A percentile compares a stretch with the other conserved stretches of the same genome.
These are phyloP conservation scores for Trichoderma koningiopsis DNA, from an alignment of 2,329 filamentous ascomycete species.

Conservation along the genomic window DNA sequence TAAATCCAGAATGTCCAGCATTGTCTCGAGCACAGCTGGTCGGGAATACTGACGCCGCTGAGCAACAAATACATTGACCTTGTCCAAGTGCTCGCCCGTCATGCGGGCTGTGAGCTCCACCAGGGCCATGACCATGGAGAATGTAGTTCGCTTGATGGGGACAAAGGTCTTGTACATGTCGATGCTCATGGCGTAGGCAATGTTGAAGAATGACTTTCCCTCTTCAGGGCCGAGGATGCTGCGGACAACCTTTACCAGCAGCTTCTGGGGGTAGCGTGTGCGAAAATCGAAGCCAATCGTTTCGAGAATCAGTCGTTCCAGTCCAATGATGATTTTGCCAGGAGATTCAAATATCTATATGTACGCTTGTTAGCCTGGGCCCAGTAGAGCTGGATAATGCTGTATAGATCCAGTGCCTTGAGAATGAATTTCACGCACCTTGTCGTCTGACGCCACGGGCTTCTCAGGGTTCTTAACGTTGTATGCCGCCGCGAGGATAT, in stretches of 20 bases:
- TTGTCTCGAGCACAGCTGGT: slow-evolving; percentile 67
- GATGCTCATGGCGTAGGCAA: slow-evolving; percentile 79
- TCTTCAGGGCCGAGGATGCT: slow-evolving; percentile 49
- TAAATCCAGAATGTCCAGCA: slow-evolving; percentile 87
- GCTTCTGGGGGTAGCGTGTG: slow-evolving; percentile 81
- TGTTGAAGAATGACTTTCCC: slow-evolving; percentile 60
- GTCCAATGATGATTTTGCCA: slow-evolving; percentile 79
- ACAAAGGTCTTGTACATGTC: slow-evolving; percentile 94
- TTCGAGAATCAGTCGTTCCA: slow-evolving; percentile 92
- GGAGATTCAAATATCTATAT: slow-evolving; percentile 76
- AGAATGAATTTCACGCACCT: slow-evolving; percentile 52
- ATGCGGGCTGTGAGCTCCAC: slow-evolving; percentile 79
- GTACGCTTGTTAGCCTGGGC: neutral
- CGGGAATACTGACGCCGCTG: slow-evolving; percentile 51
- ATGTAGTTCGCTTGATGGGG: slow-evolving; percentile 83
- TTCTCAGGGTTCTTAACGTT: slow-evolving; percentile 74
- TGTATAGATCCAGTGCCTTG: neutral
- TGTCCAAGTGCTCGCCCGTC: slow-evolving; percentile 56
- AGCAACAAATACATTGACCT: slow-evolving; percentile 52
- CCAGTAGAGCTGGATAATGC: neutral
- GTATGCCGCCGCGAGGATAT: slow-evolving; percentile 88
- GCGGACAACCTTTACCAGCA: slow-evolving; percentile 77
- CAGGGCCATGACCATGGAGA: slow-evolving; percentile 81
- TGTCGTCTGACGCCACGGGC: slow-evolving; percentile 78
- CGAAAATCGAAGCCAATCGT: slow-evolving; percentile 92